These are phyloP conservation scores for Nyctanthes arbortristis DNA, from an alignment of 257 asterid genomes.

Conservation along the genomic window DNA sequence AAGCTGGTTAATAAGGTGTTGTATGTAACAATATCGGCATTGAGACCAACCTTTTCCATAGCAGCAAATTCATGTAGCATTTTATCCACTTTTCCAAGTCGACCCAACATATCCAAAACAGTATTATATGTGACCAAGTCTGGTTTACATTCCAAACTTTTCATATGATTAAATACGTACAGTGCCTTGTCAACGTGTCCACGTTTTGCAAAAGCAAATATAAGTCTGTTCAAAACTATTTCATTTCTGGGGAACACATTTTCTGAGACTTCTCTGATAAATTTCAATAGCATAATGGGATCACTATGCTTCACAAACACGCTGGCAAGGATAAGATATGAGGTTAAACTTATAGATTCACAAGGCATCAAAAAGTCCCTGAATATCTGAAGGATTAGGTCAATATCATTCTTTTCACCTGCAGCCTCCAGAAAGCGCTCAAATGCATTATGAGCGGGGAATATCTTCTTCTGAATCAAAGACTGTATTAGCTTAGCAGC, in stretches of 20 bases:
- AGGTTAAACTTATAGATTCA: conserved; percentile 37
- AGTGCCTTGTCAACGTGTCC: conserved; percentile 59
- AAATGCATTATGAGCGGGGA: conserved; percentile 40
- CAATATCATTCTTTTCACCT: conserved; percentile 41
- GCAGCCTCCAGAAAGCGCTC: conserved; percentile 67
- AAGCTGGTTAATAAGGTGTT: conserved; percentile 68
- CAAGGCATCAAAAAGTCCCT: conserved; percentile 53
- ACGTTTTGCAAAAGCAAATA: conserved; percentile 67
- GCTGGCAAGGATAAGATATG: conserved; percentile 62
- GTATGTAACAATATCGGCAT: conserved; percentile 73
- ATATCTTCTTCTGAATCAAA: conserved; percentile 43
- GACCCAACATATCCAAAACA: conserved; percentile 62
- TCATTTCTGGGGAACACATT: conserved; percentile 44
- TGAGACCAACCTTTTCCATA: conserved; percentile 46
- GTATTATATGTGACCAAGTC: conserved; percentile 75
- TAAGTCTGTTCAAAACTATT: conserved; percentile 64
- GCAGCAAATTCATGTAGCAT: conserved; percentile 58
- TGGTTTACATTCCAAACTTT: conserved; percentile 47
- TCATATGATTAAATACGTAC: conserved; percentile 59
- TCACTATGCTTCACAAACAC: conserved; percentile 48
- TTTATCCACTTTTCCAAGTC: conserved; percentile 65
- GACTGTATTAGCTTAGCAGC: conserved; percentile 49
- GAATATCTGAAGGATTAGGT: conserved; percentile 46
- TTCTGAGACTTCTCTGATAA: conserved; percentile 53
- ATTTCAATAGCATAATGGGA: conserved; percentile 43